These are phyloP conservation scores for Lathyrus tuberosus DNA, from an alignment of 306 rosid species.

Conservation along the genomic window DNA sequence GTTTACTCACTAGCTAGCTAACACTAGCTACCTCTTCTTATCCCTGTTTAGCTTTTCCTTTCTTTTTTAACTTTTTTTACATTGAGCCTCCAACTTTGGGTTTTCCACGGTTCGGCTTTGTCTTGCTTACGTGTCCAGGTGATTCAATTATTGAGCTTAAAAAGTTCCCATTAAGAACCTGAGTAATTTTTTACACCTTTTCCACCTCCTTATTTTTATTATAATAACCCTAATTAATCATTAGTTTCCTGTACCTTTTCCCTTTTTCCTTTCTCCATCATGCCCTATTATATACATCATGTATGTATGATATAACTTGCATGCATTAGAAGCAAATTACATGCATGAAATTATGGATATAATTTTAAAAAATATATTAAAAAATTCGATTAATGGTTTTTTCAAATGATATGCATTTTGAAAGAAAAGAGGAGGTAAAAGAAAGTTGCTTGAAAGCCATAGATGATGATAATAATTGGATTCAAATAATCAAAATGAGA, in stretches of 20 bases:
- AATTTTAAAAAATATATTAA: too few relatives aligned
- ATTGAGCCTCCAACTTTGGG: conserved; percentile 61
- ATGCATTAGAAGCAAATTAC: conserved; percentile 16
- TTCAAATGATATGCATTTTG: conserved; percentile 23
- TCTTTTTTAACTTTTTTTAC: conserved; percentile 31
- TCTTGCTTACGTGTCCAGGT: conserved; percentile 73
- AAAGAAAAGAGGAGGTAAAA: conserved; percentile 47
- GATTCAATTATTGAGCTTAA: conserved; percentile 75
- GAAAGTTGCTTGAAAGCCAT: conserved; percentile 49
- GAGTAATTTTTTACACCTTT: conserved; percentile 50
- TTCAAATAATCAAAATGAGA: too few relatives aligned
- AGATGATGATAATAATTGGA: conserved; percentile 60
- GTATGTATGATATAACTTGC: background rate
- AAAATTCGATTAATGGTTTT: too few relatives aligned
- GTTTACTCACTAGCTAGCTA: conserved; percentile 48
- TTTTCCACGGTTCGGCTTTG: conserved; percentile 55
- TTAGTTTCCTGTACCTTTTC: background rate
- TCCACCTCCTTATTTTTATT: conserved; percentile 42
- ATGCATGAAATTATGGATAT: background rate
- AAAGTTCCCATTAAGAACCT: conserved; percentile 63
- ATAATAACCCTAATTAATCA: conserved; percentile 25
- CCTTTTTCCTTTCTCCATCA: background rate
- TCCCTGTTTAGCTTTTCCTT: conserved; percentile 40
- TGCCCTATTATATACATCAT: background rate
- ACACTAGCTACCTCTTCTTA: conserved; percentile 43